phyloP scores from a whole-genome alignment of 2,329 filamentous ascomycete species.

The Spiromastix sp. region DNA sequence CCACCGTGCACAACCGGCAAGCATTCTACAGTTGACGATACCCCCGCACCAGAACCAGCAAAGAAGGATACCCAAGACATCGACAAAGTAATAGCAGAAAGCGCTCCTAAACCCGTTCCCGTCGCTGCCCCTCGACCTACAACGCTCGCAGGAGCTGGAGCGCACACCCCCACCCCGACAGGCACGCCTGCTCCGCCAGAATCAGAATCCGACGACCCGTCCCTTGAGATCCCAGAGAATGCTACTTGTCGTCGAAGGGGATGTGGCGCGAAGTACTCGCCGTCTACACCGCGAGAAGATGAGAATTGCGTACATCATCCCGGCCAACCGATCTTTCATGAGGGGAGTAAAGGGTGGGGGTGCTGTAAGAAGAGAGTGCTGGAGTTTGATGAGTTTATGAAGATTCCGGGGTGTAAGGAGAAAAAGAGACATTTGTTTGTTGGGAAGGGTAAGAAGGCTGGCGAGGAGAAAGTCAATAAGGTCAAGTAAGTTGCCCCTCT shows the following conservation, averaged over 20 bases:
- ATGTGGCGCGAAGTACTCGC: conserved; percentile 57
- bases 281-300: conserved; percentile 48
- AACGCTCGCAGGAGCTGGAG: conserved; percentile 20
- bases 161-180: conserved; percentile 24
- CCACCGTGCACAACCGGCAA: conserved; percentile 85
- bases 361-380: conserved; percentile 93
- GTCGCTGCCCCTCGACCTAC: conserved; percentile 19
- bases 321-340: conserved; percentile 86
- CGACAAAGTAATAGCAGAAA: conserved; percentile 6
- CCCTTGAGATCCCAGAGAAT: conserved; percentile 60
- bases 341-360: conserved; percentile 94
- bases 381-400: conserved; percentile 97
- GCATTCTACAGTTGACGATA: conserved; percentile 79
- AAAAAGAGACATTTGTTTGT: conserved; percentile 78
- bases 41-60: conserved; percentile 39
- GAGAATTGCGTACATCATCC: conserved; percentile 86
- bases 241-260: conserved; percentile 66
- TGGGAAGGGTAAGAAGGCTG: conserved; percentile 54
- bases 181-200: conserved; percentile 49
- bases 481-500: conserved; percentile 51
- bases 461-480: conserved; percentile 66
- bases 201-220: conserved; percentile 78
- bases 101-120: conserved; percentile 14
- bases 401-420: conserved; percentile 80
- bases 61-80: conserved; percentile 22